A percentile compares a stretch with the other conserved stretches of the same genome.
phyloP scores from a whole-genome alignment of 192 early-diverging fungal genomes.

The Umbelopsis vinacea region DNA sequence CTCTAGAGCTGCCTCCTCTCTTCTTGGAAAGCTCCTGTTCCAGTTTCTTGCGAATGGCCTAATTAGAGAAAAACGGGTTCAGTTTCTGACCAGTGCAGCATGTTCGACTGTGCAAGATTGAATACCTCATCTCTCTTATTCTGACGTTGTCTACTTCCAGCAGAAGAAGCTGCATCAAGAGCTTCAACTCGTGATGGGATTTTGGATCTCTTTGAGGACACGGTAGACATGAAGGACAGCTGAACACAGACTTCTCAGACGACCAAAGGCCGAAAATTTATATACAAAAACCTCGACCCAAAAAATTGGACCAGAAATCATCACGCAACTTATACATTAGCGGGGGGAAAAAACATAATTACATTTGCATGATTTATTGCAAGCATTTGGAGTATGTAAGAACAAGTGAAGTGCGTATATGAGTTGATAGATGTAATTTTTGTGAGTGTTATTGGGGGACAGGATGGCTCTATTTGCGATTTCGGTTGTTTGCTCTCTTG shows the following conservation, averaged over 20 bases:
- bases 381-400: slow-evolving; percentile 23
- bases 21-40: slow-evolving; percentile 75
- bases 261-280: neutral
- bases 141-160: slow-evolving; percentile 22
- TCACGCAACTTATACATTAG: neutral
- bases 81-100: neutral
- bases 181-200: neutral
- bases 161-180: neutral
- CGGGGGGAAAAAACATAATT: slow-evolving; percentile 1
- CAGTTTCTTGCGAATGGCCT: slow-evolving; percentile 72
- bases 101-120: neutral
- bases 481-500: slow-evolving; percentile 4
- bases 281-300: neutral
- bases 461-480: slow-evolving; percentile 3
- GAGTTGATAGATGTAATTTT: neutral
- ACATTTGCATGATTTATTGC: slow-evolving; percentile 16
- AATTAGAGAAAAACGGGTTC: neutral
- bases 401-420: neutral
- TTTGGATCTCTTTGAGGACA: slow-evolving; percentile 15
- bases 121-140: slow-evolving; percentile 14
- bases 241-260: slow-evolving; percentile 2
- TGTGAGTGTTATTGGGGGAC: neutral
- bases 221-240: slow-evolving; percentile 3
- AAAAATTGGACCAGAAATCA: neutral
- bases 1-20: slow-evolving; percentile 31